Evolutionary conservation across 345 rosid species (phyloP).

Genomic region (Lepidium sativum): DNA sequence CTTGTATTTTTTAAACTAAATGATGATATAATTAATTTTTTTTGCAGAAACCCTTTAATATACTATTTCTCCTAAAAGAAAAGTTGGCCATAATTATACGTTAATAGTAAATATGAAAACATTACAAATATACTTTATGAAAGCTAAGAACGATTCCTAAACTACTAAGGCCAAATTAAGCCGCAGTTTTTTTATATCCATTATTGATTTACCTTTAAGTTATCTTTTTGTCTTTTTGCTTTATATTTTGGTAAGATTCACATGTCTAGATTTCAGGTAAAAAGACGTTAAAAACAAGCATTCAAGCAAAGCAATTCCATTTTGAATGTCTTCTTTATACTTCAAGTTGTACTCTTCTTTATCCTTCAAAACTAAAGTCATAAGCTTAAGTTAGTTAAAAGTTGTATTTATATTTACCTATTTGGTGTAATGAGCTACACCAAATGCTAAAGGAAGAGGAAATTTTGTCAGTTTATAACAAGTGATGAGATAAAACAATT

Average conservation of each 20-base stretch:
- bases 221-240: neutral
- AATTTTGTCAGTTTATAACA: neutral
- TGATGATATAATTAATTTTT: no score
- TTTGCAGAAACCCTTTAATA: no score
- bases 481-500: neutral
- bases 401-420: neutral
- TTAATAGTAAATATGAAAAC: neutral
- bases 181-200: neutral
- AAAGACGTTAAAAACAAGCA: neutral
- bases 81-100: neutral
- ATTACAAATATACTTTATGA: neutral
- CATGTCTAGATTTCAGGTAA: conserved; percentile 4
- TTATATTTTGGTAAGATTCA: conserved; percentile 6
- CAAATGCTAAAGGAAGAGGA: neutral
- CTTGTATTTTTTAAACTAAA: no score
- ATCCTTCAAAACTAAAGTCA: neutral
- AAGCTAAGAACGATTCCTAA: neutral
- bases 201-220: neutral
- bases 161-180: neutral
- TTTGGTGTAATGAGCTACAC: neutral
- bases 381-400: neutral
- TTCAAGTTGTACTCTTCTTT: neutral
- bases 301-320: conserved; percentile 10
- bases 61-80: neutral
- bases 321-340: conserved; percentile 1